These are phyloP conservation scores for Phytophthora idaei DNA, from an alignment of 352 stramenopile species.

Conservation along the genomic window DNA sequence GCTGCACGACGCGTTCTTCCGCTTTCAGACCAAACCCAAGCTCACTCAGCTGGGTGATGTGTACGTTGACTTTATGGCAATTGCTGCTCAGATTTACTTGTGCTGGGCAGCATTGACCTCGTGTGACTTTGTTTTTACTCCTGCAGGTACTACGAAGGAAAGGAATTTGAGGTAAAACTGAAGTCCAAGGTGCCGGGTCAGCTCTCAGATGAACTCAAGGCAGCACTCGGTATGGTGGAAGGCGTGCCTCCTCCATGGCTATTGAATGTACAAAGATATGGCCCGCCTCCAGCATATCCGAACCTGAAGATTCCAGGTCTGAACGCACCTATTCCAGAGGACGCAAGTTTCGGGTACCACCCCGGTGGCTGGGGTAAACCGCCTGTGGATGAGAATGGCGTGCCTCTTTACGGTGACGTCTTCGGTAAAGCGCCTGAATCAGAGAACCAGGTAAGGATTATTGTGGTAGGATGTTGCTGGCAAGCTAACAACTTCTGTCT, in stretches of 20 bases:
- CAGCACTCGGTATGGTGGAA: conserved; percentile 95
- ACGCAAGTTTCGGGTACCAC: conserved; percentile 96
- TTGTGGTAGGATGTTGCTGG: not conserved
- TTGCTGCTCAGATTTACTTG: not conserved
- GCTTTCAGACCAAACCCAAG: conserved; percentile 98
- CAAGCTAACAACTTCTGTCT: conserved; percentile 6
- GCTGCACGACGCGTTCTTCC: conserved; percentile 99
- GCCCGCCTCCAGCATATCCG: conserved; percentile 96
- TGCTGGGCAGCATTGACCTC: conserved; percentile 5
- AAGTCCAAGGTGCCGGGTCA: conserved; percentile 91
- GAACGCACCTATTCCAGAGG: conserved; percentile 95
- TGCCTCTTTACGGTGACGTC: conserved; percentile 97
- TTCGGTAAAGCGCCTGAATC: conserved; percentile 77
- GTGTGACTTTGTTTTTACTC: conserved; percentile 1
- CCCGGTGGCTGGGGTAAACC: conserved; percentile 97
- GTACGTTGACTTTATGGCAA: conserved; percentile 36
- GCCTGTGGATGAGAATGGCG: conserved; percentile 95
- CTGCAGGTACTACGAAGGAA: conserved; percentile 97
- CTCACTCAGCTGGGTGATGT: conserved; percentile 85
- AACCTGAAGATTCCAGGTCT: conserved; percentile 97
- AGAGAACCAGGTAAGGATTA: conserved; percentile 32
- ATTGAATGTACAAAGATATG: conserved; percentile 98
- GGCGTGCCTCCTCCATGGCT: conserved; percentile 96
- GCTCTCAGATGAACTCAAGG: conserved; percentile 86
- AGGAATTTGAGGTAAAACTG: conserved; percentile 94